Evolutionary conservation across 768 basidiomycete species (phyloP), one percentile per base, ranked within the genome.

Genomic region (Leccinum boreale): DNA sequence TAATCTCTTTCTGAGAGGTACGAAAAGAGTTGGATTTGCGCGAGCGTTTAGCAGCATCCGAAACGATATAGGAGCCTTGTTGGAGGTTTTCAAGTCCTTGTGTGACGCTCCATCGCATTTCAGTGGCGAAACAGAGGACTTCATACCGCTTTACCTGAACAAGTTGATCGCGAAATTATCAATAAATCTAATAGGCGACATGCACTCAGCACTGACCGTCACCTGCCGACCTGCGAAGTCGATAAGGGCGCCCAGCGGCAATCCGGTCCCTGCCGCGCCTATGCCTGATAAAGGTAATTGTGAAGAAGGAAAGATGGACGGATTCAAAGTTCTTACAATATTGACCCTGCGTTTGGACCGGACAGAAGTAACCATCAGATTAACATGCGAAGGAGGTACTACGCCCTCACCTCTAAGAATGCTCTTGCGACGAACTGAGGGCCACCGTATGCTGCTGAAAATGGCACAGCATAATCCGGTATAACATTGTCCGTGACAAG

Each of bases 391-490:
- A 19, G 31, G 4, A 53, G 45, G 57, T 6, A 35, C 11, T 42
- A 35, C 8, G 21, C n/a, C 2, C 44, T 52, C 28, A 64, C 70
- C 52, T 70, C 69, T 9, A 70, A 52, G 47, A 62, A 50, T 12
- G 70, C 69, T 15, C 69, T 61, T 36, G 66, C 69, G 35, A 70
- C 44, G 39, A 72, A 70, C 42, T 68, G 62, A 26, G 70, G 62
- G 3, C 69, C 69, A 36, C 58, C 65, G 52, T 60, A 61, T 11
- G 62, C 64, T 46, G 70, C 69, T 21, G 66, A 60, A 17, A 70
- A 57, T 19, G 69, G 69, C 3, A 70, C 61, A 10, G 70, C 70
- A 58, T 70, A 51, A 49, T 68, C 67, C 9, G 69, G 69, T 50
- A 70, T 66, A 11, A 64, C 36, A 29, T 72, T 70, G 33, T 70